phyloP scores from a whole-genome alignment of 2,329 filamentous ascomycete genomes.

The Cercospora sp. region DNA sequence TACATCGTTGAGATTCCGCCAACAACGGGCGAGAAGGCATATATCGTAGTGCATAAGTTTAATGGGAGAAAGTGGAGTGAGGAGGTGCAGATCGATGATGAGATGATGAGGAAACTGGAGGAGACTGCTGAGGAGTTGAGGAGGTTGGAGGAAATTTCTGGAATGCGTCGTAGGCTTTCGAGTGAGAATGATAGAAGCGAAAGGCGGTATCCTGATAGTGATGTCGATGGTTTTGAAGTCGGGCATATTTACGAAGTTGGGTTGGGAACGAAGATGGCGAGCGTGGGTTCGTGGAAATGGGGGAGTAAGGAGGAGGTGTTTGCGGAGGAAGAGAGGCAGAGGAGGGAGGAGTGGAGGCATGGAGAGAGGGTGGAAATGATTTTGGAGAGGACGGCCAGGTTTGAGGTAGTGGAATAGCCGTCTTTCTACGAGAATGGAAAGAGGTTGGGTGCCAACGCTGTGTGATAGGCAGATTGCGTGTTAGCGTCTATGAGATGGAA shows the following conservation, averaged over 20 bases:
- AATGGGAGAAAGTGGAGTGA: background rate
- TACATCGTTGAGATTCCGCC: background rate
- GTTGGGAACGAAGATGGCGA: background rate
- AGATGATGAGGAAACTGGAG: background rate
- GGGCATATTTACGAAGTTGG: background rate
- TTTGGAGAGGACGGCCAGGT: background rate
- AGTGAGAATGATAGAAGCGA: background rate
- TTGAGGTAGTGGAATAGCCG: background rate
- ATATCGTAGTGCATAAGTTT: background rate
- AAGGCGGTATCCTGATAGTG: background rate
- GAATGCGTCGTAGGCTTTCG: background rate
- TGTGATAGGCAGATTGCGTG: too few relatives aligned
- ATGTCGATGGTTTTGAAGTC: background rate
- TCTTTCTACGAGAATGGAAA: too few relatives aligned
- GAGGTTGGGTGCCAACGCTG: too few relatives aligned
- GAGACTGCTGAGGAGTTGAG: background rate
- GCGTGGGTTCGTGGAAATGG: background rate
- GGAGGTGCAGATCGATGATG: background rate
- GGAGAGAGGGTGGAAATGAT: background rate
- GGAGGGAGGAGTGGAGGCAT: background rate
- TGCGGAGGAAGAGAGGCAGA: background rate
- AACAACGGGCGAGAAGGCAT: too few relatives aligned
- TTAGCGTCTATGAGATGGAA: too few relatives aligned
- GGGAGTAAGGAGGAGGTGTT: background rate
- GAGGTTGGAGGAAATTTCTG: background rate